Percentiles rank a stretch among this genome's conserved stretches.
These are phyloP conservation scores for Botrytis medusae DNA, from an alignment of 2,329 filamentous ascomycete genomes.

Conservation along the genomic window DNA sequence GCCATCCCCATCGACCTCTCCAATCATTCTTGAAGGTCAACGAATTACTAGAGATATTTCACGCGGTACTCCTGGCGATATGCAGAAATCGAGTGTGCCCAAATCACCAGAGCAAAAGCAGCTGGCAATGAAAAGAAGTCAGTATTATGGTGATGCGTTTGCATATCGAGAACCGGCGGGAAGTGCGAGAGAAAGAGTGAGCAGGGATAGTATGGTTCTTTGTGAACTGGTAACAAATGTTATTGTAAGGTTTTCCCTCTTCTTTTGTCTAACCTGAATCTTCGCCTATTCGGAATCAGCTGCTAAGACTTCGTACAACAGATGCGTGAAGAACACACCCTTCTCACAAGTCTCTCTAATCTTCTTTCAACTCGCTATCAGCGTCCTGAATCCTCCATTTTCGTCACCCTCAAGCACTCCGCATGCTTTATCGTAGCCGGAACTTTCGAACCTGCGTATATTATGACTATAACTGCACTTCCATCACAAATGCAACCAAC, in stretches of 20 bases:
- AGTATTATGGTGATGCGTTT: constrained; percentile 41
- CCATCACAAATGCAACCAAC: constrained; percentile 66
- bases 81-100: constrained; percentile 30
- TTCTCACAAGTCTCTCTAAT: constrained; percentile 72
- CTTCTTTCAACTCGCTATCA: constrained; percentile 74
- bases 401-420: constrained; percentile 74
- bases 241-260: constrained; percentile 48
- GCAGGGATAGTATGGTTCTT: constrained; percentile 50
- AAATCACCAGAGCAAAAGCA: constrained; percentile 37
- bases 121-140: constrained; percentile 36
- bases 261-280: background rate
- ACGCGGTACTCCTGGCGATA: constrained; percentile 38
- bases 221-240: constrained; percentile 65
- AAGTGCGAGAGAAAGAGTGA: constrained; percentile 36
- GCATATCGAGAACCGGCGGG: constrained; percentile 37
- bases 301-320: constrained; percentile 42
- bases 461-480: constrained; percentile 70
- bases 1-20: constrained; percentile 23
- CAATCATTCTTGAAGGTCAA: constrained; percentile 26
- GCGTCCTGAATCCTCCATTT: constrained; percentile 69
- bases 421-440: constrained; percentile 73
- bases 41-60: constrained; percentile 35
- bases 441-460: constrained; percentile 76
- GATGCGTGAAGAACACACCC: constrained; percentile 72
- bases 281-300: constrained; percentile 28